A percentile compares a stretch with the other conserved stretches of the same genome.
These are phyloP conservation scores for Calonectria hongkongensis DNA, from an alignment of 2,329 filamentous ascomycete genomes.

Conservation along the genomic window DNA sequence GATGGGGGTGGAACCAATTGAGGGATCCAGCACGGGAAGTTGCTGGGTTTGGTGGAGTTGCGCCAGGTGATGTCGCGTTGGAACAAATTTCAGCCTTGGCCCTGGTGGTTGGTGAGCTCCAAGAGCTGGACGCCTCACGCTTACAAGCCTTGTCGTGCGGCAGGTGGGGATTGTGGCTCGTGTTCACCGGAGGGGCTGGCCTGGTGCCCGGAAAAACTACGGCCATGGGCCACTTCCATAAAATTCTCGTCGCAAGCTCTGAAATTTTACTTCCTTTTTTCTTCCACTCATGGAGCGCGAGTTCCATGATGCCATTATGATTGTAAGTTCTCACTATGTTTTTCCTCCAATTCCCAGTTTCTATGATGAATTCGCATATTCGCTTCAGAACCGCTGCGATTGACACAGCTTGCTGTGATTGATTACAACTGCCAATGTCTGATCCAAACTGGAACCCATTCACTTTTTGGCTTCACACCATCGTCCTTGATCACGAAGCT, in stretches of 20 bases:
- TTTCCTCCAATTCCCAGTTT: constrained; percentile 26
- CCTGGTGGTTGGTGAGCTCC: constrained; percentile 51
- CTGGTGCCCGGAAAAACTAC: constrained; percentile 47
- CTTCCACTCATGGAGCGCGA: constrained; percentile 55
- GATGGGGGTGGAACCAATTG: constrained; percentile 52
- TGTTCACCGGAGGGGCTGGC: constrained; percentile 25
- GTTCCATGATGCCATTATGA: constrained; percentile 61
- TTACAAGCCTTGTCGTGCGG: constrained; percentile 39
- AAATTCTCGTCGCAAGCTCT: constrained; percentile 46
- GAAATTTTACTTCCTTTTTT: constrained; percentile 27
- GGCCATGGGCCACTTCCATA: constrained; percentile 43
- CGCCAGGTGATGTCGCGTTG: constrained; percentile 55
- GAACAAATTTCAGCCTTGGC: constrained; percentile 59
- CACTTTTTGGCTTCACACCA: constrained; percentile 35
- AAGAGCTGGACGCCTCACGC: constrained; percentile 41
- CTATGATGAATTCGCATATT: constrained; percentile 66
- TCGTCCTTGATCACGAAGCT: constrained; percentile 42
- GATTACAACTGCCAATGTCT: constrained; percentile 66
- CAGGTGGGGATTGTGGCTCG: constrained; percentile 44
- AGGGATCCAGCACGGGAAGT: constrained; percentile 51
- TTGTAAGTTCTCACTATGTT: constrained; percentile 57
- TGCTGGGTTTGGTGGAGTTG: constrained; percentile 53
- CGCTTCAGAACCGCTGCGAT: constrained; percentile 72
- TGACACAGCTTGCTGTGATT: constrained; percentile 67
- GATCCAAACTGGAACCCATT: constrained; percentile 52